Evolutionary conservation across 306 rosid genomes (phyloP), one percentile per base, ranked within the genome.

Genomic region (Ceratonia siliqua): DNA sequence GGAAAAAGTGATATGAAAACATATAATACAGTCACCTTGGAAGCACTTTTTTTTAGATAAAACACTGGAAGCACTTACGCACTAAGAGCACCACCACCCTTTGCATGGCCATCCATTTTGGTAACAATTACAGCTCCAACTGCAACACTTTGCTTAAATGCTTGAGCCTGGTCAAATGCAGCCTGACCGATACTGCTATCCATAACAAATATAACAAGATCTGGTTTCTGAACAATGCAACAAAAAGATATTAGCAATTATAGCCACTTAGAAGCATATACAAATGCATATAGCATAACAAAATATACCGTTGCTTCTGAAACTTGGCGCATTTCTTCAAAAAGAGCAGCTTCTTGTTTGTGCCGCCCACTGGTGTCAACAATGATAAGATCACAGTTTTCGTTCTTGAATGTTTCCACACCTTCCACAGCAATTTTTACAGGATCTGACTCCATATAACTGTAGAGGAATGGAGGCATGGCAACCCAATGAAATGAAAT

Each of bases 271-370:
- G 20, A 46, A 24, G 58, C 42, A 73, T 9, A 52, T 28, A 53
- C 17, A 62, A 13, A 46, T 42, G 57, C 61, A 42, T 55, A 50
- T 8, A 35, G 42, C 25, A 79, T 71, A 42, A 74, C 35, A 79
- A 61, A 69, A 87, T 41, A 64, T 87, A 91, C 97, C 75, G 96
- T 89, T 55, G 98, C 96, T 87, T 89, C 93, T 9, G 97, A 85
- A 85, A 91, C 92, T 88, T 90, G 97, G 17, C 96, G 89, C 97
- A 89, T 90, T 82, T 93, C 98, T 82, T 93, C 98, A 83, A 86
- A 93, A 77, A 93, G 95, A 76, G 93, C 91, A 68, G 87, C 88
- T 79, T 93, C 97, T 75, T 91, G 98, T 69, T 89, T 87, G 85
- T 93, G 97, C 58, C 92, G 87, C 76, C 96, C 98, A 82, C 95